Conservation (phyloP, 352 stramenopile species). For the Thalassiosira livingstoniorum region DNA sequence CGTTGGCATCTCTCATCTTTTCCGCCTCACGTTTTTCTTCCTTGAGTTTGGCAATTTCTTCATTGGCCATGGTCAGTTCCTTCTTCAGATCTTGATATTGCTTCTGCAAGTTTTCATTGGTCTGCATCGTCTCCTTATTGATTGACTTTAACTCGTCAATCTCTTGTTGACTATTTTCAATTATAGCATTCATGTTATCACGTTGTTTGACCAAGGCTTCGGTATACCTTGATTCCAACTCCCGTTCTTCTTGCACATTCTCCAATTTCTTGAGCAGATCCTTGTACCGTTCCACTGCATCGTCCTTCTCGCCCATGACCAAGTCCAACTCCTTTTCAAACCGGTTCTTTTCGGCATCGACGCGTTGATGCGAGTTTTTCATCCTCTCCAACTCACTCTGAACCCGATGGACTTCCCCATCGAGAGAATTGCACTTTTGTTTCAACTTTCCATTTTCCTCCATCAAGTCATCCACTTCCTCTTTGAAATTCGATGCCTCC, state of each 20-base stretch:
- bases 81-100: constrained; percentile 10
- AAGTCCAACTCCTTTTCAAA: constrained; percentile 38
- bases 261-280: constrained; percentile 50
- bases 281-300: constrained; percentile 21
- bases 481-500: constrained; percentile 27
- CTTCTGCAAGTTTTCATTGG: constrained; percentile 23
- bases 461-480: constrained; percentile 45
- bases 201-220: constrained; percentile 58
- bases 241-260: constrained; percentile 47
- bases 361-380: constrained; percentile 22
- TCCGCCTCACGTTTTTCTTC: too few species aligned
- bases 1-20: too few species aligned
- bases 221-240: constrained; percentile 52
- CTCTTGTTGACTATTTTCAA: constrained; percentile 50
- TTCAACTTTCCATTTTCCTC: constrained; percentile 51
- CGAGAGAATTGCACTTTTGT: constrained; percentile 1
- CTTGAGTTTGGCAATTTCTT: too few species aligned
- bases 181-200: constrained; percentile 60
- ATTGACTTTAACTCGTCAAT: constrained; percentile 52
- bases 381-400: constrained; percentile 37
- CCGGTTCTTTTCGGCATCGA: constrained; percentile 14
- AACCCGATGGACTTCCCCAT: constrained; percentile 22
- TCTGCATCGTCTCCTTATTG: constrained; percentile 21
- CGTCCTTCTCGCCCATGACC: constrained; percentile 21
- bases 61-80: neutral